Base-by-base conservation (phyloP, 2,329 filamentous ascomycete genomes). In the Aureobasidium uvarum region DNA sequence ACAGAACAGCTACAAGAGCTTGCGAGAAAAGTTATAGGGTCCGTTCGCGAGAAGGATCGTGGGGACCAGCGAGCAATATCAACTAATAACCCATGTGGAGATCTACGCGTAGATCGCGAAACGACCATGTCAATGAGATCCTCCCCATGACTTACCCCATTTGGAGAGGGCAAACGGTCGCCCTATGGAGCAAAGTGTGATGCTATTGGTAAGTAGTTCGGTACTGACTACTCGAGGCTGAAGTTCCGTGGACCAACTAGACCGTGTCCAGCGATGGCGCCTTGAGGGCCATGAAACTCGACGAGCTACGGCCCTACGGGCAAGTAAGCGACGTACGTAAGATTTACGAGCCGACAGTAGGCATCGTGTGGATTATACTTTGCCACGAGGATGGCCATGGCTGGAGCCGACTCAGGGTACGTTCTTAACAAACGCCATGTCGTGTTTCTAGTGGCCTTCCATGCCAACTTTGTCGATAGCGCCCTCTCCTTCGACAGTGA, bases 71-170 rank as follows among this genome's bases (percentile, higher is more conserved):
- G 10, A 48, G 41, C n/a, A 60, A 60, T 60, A 60, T 60, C 8
- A n/a, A 48, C 56, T 60, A 38, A 48, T 60, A 38, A 48, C 16
- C 56, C 56, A 48, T 48, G 56, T 60, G 56, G 41, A 60, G 41
- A 36, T 41, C 43, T 20, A 48, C 41, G 56, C 56, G 43, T 46
- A 18, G 43, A 48, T 43, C 56, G 31, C 41, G 28, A 46, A 36
- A 46, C 16, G 55, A 46, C 55, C 55, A 59, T 60, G 43, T 48
- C 31, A 38, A 48, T 11, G 54, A n/a, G 31, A 48, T 60, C 43
- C 41, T 48, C 31, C 41, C 31, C 56, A 43, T 45, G 18, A 6
- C 28, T 31, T 60, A 46, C 56, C 56, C 56, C 56, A 60, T 60
- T 41, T 48, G 56, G 56, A 48, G 56, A 59, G 23, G 20, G 55